Evolutionary conservation across 768 basidiomycete species (phyloP).

Genomic region (Suillus americanus): DNA sequence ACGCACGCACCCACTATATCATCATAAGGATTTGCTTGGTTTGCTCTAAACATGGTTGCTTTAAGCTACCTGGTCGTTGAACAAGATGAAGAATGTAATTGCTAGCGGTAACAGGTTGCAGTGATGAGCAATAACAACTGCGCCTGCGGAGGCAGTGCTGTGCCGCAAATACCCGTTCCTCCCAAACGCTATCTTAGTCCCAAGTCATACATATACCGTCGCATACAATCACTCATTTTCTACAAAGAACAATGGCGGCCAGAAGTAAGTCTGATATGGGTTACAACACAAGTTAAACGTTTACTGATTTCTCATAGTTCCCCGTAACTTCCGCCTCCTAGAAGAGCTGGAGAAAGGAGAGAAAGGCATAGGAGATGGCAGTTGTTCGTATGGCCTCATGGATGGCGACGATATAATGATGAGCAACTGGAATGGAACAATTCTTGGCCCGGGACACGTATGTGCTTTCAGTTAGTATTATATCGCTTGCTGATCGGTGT

Average conservation of each 20-base stretch:
- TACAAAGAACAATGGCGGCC: conserved; percentile 48
- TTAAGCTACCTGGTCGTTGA: conserved; percentile 18
- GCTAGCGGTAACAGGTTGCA: not conserved
- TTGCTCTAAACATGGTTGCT: conserved; percentile 66
- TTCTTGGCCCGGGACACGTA: conserved; percentile 97
- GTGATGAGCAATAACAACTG: conserved; percentile 4
- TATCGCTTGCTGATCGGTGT: conserved; percentile 1
- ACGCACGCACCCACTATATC: conserved; percentile 80
- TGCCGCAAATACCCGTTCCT: conserved; percentile 9
- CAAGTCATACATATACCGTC: not conserved
- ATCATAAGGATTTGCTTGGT: conserved; percentile 76
- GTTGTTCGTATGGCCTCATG: conserved; percentile 95
- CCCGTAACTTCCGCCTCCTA: conserved; percentile 92
- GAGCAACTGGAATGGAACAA: conserved; percentile 98
- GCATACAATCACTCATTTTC: conserved; percentile 3
- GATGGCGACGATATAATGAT: conserved; percentile 96
- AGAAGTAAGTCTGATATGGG: conserved; percentile 41
- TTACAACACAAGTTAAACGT: not conserved
- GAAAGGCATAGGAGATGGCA: conserved; percentile 98
- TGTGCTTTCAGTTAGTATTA: conserved; percentile 27
- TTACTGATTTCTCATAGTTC: conserved; percentile 57
- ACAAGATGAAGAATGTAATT: conserved; percentile 1
- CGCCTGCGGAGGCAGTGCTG: conserved; percentile 32
- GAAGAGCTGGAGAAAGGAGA: conserved; percentile 99
- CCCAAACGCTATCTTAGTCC: not conserved